Evolutionary conservation across 768 basidiomycete species (phyloP).

Genomic region (Podaxis pistillaris): DNA sequence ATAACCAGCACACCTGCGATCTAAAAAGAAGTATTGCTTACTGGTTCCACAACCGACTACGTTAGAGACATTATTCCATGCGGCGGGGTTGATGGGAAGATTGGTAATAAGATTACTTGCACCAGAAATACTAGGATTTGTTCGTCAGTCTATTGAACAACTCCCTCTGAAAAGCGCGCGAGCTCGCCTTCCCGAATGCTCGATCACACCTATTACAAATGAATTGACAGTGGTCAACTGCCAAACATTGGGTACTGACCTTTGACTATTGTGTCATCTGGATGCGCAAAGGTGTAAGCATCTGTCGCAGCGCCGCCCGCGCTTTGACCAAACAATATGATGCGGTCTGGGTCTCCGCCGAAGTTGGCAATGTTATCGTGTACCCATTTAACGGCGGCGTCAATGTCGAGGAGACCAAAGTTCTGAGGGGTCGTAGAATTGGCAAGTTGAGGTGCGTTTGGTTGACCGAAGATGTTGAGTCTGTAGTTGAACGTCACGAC

Average conservation of each 20-base stretch:
- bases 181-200: constrained; percentile 35
- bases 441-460: constrained; percentile 36
- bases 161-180: neutral
- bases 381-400: constrained; percentile 46
- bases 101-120: constrained; percentile 11
- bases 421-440: constrained; percentile 28
- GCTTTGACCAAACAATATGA: constrained; percentile 36
- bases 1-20: too few relatives aligned
- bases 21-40: constrained; percentile 12
- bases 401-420: constrained; percentile 38
- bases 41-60: constrained; percentile 32
- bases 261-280: constrained; percentile 30
- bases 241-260: constrained; percentile 5
- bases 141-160: neutral
- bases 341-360: constrained; percentile 38
- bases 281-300: constrained; percentile 33
- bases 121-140: constrained; percentile 16
- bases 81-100: constrained; percentile 19
- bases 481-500: constrained; percentile 40
- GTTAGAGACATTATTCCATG: constrained; percentile 31
- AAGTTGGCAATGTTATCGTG: constrained; percentile 47
- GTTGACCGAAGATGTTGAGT: constrained; percentile 39
- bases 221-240: neutral
- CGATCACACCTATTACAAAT: constrained; percentile 27
- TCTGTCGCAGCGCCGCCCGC: constrained; percentile 34